These are phyloP conservation scores for Erodium moschatum DNA, from an alignment of 441 rosid genomes.

Conservation along the genomic window DNA sequence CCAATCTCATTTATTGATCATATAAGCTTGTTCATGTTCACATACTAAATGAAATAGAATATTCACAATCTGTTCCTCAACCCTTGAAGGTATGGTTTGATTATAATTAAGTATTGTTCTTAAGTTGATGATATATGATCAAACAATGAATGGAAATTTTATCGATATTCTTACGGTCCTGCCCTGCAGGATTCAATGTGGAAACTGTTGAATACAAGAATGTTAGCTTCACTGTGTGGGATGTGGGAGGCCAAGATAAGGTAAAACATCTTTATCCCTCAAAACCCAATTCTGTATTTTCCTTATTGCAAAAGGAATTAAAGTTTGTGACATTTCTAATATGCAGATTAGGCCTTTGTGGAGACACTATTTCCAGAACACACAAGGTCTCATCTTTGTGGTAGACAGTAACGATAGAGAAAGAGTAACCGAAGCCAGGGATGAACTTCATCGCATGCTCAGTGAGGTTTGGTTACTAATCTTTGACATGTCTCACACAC, in stretches of 20 bases:
- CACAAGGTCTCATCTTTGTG: constrained; percentile 57
- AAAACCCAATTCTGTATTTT: too few species aligned
- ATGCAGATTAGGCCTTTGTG: constrained; percentile 56
- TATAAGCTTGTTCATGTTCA: not conserved
- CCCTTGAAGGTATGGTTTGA: not conserved
- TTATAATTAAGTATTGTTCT: too few species aligned
- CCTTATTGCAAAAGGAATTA: not conserved
- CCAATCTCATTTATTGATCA: too few species aligned
- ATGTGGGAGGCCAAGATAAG: constrained; percentile 83
- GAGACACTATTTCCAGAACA: constrained; percentile 63
- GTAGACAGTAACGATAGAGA: constrained; percentile 63
- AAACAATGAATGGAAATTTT: too few species aligned
- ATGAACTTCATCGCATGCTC: constrained; percentile 60
- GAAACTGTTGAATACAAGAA: constrained; percentile 83
- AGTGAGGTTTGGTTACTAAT: constrained; percentile 35
- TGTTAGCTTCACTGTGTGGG: constrained; percentile 85
- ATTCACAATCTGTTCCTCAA: not conserved
- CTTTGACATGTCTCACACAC: not conserved
- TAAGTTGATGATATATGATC: too few species aligned
- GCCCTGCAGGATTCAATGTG: constrained; percentile 57
- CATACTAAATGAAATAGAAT: not conserved
- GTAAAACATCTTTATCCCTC: constrained; percentile 19
- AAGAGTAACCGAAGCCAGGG: constrained; percentile 55
- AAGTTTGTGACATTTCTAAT: not conserved
- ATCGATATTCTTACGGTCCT: not conserved